Conservation (phyloP, 768 basidiomycete genomes). For the Lyophyllum decastes region DNA sequence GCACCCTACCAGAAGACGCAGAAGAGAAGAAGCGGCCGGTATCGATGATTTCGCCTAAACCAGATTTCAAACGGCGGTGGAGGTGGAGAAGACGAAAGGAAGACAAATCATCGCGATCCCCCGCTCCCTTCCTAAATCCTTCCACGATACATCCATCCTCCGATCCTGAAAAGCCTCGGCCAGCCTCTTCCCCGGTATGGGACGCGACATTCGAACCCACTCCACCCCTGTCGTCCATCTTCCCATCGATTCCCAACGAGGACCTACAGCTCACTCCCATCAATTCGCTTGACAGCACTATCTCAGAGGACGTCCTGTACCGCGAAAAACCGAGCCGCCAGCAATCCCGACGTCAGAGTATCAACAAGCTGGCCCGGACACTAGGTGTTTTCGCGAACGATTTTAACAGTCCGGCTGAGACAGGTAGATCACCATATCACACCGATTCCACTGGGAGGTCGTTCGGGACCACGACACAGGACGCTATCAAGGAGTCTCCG, state of each 20-base stretch:
- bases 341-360: slow-evolving; percentile 13
- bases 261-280: slow-evolving; percentile 10
- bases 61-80: slow-evolving; percentile 6
- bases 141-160: neutral
- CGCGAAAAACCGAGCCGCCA: neutral
- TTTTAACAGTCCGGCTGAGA: neutral
- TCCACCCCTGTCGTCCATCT: slow-evolving; percentile 10
- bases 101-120: neutral
- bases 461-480: neutral
- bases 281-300: slow-evolving; percentile 10
- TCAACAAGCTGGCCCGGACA: slow-evolving; percentile 28
- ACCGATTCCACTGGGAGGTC: neutral
- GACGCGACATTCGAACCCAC: slow-evolving; percentile 7
- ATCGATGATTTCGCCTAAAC: neutral
- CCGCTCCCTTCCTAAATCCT: neutral
- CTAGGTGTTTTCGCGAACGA: slow-evolving; percentile 23
- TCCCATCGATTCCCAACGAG: slow-evolving; percentile 1
- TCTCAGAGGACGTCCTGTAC: slow-evolving; percentile 8
- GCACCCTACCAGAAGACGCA: neutral
- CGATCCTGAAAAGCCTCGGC: neutral
- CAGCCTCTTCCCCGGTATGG: slow-evolving; percentile 1
- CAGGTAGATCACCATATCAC: neutral
- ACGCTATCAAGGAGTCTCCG: neutral
- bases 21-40: neutral
- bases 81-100: slow-evolving; percentile 7